A percentile compares a stretch with the other conserved stretches of the same genome.
phyloP scores from a whole-genome alignment of 2,329 filamentous ascomycete genomes.

The Nothophaeocryptopus gaeumannii region DNA sequence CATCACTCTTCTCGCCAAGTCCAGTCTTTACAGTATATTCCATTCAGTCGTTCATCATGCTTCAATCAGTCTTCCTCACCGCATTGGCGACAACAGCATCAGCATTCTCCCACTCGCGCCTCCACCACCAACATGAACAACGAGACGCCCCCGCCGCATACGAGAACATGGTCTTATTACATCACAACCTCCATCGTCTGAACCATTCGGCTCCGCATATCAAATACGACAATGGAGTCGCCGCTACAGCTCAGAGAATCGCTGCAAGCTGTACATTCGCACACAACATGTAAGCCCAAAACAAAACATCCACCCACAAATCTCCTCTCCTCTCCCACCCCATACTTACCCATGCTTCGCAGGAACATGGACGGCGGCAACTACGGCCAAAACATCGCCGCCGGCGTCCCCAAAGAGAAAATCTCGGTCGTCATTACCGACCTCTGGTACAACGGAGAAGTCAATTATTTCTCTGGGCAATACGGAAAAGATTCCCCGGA shows the following conservation, averaged over 20 bases:
- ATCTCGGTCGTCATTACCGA: conserved; percentile 68
- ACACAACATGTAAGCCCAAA: conserved; percentile 73
- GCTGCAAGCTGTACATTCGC: conserved; percentile 66
- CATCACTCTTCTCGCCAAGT: no score
- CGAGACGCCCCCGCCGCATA: no score
- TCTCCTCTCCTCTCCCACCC: background rate
- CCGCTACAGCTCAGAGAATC: conserved; percentile 59
- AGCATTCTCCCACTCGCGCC: no score
- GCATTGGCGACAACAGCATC: no score
- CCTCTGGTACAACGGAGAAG: conserved; percentile 83
- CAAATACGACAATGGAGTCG: conserved; percentile 62
- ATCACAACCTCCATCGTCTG: conserved; percentile 18
- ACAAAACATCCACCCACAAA: background rate
- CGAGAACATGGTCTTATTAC: background rate
- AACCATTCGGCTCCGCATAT: conserved; percentile 45
- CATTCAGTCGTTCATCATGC: no score
- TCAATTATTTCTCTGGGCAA: conserved; percentile 47
- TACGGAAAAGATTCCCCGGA: conserved; percentile 48
- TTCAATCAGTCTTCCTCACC: no score
- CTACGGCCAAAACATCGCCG: conserved; percentile 92
- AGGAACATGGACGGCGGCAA: conserved; percentile 57
- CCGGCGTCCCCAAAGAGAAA: conserved; percentile 53
- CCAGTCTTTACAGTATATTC: no score
- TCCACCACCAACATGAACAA: no score
- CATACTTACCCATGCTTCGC: conserved; percentile 3